Conservation (phyloP, 2,329 filamentous ascomycete genomes). For the Arthrobotrys iridis region DNA sequence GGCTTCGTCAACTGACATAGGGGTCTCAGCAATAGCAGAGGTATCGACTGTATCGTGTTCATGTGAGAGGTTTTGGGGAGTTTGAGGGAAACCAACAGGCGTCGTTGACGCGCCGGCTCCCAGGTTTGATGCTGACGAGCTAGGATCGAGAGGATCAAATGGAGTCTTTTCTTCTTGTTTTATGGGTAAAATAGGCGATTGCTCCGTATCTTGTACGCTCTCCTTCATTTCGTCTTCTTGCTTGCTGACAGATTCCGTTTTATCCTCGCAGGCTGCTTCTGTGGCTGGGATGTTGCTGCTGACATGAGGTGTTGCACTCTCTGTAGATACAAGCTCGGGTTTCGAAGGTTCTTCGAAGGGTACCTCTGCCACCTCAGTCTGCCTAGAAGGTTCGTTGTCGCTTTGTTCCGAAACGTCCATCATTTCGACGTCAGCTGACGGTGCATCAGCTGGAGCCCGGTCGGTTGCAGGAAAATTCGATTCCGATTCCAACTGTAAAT, state of each 20-base stretch:
- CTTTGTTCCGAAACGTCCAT: conserved; percentile 15
- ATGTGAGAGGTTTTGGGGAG: conserved; percentile 17
- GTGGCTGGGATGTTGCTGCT: background rate
- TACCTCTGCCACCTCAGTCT: background rate
- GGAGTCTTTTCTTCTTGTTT: conserved; percentile 35
- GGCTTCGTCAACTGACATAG: conserved; percentile 40
- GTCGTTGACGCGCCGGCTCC: background rate
- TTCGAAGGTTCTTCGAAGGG: background rate
- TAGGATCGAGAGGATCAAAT: conserved; percentile 10
- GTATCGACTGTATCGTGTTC: conserved; percentile 35
- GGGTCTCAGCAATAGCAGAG: conserved; percentile 47
- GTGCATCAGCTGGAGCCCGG: background rate
- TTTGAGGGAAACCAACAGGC: conserved; percentile 20
- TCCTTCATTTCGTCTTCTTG: background rate
- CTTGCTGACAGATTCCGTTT: background rate
- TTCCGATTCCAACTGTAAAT: background rate
- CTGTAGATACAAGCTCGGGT: background rate
- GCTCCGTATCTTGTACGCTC: background rate
- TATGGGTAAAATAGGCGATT: conserved; percentile 12
- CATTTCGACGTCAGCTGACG: conserved; percentile 38
- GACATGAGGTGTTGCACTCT: background rate
- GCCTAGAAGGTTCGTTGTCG: background rate
- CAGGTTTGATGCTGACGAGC: background rate
- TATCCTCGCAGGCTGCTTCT: background rate
- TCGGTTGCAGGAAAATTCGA: background rate